These are phyloP conservation scores for Posidonia oceanica DNA, from an alignment of 116 monocot genomes.

Conservation along the genomic window DNA sequence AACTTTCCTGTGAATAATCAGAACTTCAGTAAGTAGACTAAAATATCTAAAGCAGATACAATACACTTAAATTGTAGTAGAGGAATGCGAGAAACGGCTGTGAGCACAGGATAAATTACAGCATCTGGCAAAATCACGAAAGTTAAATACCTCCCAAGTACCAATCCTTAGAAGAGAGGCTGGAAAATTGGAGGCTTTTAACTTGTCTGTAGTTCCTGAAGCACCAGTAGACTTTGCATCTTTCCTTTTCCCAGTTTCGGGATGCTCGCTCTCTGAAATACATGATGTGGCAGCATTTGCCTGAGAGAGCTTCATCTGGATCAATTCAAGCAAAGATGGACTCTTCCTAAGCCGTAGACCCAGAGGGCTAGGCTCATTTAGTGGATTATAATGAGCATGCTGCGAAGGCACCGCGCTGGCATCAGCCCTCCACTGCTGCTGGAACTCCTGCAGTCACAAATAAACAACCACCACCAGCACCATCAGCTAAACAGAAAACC, in stretches of 20 bases:
- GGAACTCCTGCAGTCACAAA: neutral
- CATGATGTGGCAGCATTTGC: slow-evolving; percentile 16
- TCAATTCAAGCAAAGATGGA: slow-evolving; percentile 77
- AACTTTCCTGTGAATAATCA: too few species aligned
- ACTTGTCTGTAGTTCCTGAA: slow-evolving; percentile 47
- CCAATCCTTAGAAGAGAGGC: slow-evolving; percentile 78
- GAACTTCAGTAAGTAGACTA: too few species aligned
- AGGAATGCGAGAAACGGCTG: too few species aligned
- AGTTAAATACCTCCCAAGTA: slow-evolving; percentile 62
- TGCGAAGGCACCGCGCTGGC: slow-evolving; percentile 6
- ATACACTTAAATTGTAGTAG: too few species aligned
- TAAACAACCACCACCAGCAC: neutral
- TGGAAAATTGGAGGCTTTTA: slow-evolving; percentile 95
- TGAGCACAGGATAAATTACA: too few species aligned
- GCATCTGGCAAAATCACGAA: neutral
- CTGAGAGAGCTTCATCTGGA: slow-evolving; percentile 73
- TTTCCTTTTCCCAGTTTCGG: slow-evolving; percentile 37
- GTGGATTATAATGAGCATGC: slow-evolving; percentile 30
- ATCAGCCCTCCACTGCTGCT: slow-evolving; percentile 11
- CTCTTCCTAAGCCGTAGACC: slow-evolving; percentile 79
- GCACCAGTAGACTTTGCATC: slow-evolving; percentile 27
- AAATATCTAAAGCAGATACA: too few species aligned
- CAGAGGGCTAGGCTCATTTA: slow-evolving; percentile 81
- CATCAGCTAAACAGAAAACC: too few species aligned
- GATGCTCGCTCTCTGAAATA: neutral